Evolutionary conservation across 2,329 filamentous ascomycete genomes (phyloP), one percentile per base, ranked within the genome.

Genomic region (Sclerotinia glacialis): DNA sequence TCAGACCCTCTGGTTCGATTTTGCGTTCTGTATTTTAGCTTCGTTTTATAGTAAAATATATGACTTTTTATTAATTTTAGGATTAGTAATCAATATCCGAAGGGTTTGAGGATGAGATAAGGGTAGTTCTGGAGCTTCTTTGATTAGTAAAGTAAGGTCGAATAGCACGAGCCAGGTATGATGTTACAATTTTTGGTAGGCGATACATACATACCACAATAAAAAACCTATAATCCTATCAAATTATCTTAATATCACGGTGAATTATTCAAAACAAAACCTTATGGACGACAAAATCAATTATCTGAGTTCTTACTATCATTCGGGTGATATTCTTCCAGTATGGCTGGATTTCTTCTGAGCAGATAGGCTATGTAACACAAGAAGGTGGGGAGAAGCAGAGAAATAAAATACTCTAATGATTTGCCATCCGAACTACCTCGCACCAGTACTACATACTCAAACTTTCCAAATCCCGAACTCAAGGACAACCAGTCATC

Each of bases 161-260:
- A 40, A 40, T 6, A 40, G 37, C 37, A 16, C 12, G 37, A 40
- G 37, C 21, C 21, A 54, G 52, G 28, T 21, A 34, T 34, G 52
- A 21, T 54, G 37, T 40, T 40, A 40, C 37, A 40, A n/a, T 6
- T 21, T 54, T 54, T 54, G 52, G 34, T 54, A 54, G 52, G 28
- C 52, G 11, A 54, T 54, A n/a, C n/a, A n/a, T n/a, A n/a, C n/a
- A n/a, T n/a, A n/a, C 52, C 52, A 34, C 52, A 54, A 54, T 31
- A 34, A 54, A 34, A 52, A n/a, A n/a, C n/a, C n/a, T n/a, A n/a
- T n/a, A 52, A 28, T 6, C 1, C 5, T 31, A 28, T 21, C 14
- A 16, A 52, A 52, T 52, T 52, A 31, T 31, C 26, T 52, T 16
- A 26, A 31, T 52, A 21, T 28, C 28, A 14, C n/a, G 26, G 34